Evolutionary conservation across 1,284 basidiomycete species (phyloP).

Genomic region (Malassezia caprae): DNA sequence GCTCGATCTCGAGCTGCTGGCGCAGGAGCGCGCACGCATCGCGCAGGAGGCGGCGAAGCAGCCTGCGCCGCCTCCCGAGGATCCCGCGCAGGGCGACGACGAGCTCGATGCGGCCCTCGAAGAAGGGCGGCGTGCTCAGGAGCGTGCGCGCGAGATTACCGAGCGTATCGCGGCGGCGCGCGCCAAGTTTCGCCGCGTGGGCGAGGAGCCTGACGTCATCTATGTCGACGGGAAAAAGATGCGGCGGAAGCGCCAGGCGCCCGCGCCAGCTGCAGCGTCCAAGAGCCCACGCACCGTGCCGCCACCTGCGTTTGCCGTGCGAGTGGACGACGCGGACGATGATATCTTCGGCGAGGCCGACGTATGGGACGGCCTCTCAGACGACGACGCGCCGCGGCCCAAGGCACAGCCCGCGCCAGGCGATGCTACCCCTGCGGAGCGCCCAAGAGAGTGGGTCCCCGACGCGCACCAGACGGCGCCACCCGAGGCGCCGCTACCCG

Average conservation of each 20-base stretch:
- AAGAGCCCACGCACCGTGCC: background rate
- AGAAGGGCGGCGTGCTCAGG: constrained; percentile 14
- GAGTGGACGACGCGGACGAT: constrained; percentile 49
- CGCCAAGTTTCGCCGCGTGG: constrained; percentile 61
- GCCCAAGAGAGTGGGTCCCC: background rate
- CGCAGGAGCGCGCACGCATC: background rate
- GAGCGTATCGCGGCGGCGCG: constrained; percentile 63
- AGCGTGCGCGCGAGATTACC: background rate
- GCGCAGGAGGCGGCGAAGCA: background rate
- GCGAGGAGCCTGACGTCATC: constrained; percentile 50
- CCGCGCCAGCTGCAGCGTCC: background rate
- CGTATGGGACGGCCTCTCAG: constrained; percentile 62
- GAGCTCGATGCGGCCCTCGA: constrained; percentile 15
- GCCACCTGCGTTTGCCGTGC: constrained; percentile 4
- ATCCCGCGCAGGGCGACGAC: constrained; percentile 10
- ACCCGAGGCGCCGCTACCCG: background rate
- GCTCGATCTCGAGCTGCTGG: background rate
- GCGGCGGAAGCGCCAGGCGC: constrained; percentile 51
- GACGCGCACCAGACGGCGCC: background rate
- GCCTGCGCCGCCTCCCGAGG: background rate
- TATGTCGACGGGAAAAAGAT: constrained; percentile 47
- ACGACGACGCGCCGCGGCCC: constrained; percentile 17
- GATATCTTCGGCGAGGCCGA: constrained; percentile 73
- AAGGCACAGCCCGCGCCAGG: background rate
- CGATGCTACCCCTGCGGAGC: background rate